Evolutionary conservation across 805 yeast genomes (phyloP), one percentile per base, ranked within the genome.

Genomic region (Metschnikowia koreensis): DNA sequence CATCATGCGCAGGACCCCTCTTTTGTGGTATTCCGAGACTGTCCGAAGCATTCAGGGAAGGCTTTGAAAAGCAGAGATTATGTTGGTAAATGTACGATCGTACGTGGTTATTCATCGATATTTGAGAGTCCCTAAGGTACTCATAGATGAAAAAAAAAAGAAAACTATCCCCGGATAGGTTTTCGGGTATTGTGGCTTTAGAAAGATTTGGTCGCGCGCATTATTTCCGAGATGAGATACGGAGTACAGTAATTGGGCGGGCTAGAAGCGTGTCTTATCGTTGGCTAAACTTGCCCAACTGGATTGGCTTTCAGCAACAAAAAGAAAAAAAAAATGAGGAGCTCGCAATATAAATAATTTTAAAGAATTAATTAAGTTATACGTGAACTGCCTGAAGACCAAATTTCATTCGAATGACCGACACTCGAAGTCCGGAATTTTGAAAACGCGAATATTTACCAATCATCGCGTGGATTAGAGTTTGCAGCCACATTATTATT

Each of bases 51-150:
- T 28, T 17, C 6, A 15, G 31, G 36, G 46, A 27, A 17, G 34
- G 39, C 26, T 41, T 37, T 8, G 17, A 17, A 12, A 38, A 38
- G 17, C 26, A 22, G 34, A 48, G 48, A 31, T 46, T 47, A 39
- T 53, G 53, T 36, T 56, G 59, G n/a, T 54, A 48, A 17, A 56
- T 50, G 34, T 50, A 56, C 13, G 53, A 40, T 29, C 51, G 40
- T 28, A 54, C 53, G 16, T 46, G 50, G 41, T 48, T 53, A 44
- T 55, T 53, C 42, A 47, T 47, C 38, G 54, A 48, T 51, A 55
- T 50, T 34, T 26, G 33, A 41, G 26, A 39, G 16, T 3, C 3
- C 26, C 6, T 10, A 26, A 33, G 12, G 22, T 9, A 39, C 37
- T 28, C 40, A 46, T 39, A 22, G 22, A 34, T 11, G n/a, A 13